Evolutionary conservation across 2,329 filamentous ascomycete genomes (phyloP), one percentile per base, ranked within the genome.

Genomic region (Calonectria montana): DNA sequence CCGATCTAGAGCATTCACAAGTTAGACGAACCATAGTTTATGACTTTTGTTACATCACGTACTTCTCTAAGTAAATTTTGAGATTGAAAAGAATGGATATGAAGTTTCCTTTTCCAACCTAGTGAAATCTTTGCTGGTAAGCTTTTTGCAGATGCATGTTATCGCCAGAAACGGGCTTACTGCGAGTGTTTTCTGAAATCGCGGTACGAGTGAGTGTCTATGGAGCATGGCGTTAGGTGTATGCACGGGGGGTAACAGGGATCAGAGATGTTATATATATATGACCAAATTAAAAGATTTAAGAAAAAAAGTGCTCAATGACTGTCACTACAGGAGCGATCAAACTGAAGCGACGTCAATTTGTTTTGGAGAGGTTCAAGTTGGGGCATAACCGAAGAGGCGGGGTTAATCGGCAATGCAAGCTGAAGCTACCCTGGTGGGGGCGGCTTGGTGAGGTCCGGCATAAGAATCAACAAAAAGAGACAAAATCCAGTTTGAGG

Each of bases 31-130:
- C 7, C 15, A 23, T 18, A n/a, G n/a, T n/a, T n/a, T 8, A 39
- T 57, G 1, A 8, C 5, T 7, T 4, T 13, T n/a, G 25, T 15
- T 37, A 23, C 37, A 7, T 2, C 12, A 23, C 68, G 16, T 63
- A 81, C 80, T 29, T 80, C 62, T 71, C 61, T 70, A 3, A 82
- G 73, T 25, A 82, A 55, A 16, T 74, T 37, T 45, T 81, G 78
- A 2, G 81, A 80, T 50, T 82, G 77, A 48, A 78, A 75, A 47
- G 79, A 75, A 45, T 81, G 80, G 27, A 82, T 68, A 47, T 74
- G 81, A 13, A 82, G 71, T 18, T n/a, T 18, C 13, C 50, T 65
- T 25, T 35, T 65, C 21, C 35, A 27, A 23, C 13, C 18, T 6
- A 47, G 15, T 15, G 29, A 13, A 5, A 9, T 39, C 59, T 62